Conservation (phyloP, 75 land plant genomes). For the Picea glauca region DNA sequence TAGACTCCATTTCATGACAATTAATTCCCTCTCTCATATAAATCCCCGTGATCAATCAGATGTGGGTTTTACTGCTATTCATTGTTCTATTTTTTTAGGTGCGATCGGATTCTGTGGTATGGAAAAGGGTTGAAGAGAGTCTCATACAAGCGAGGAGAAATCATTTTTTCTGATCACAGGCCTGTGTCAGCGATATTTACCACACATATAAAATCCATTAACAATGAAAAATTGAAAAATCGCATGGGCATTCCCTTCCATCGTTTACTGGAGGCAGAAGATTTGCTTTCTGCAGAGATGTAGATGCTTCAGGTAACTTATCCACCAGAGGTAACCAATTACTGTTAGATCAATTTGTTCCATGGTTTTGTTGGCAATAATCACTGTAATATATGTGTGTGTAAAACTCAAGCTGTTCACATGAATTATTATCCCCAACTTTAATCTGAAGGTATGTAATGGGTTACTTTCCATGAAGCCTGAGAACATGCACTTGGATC, state of each 20-base stretch:
- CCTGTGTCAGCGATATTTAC: constrained; percentile 57
- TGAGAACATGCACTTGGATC: too few relatives aligned
- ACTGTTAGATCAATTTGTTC: too few relatives aligned
- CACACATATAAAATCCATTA: constrained; percentile 30
- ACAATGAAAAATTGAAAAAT: neutral
- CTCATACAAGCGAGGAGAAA: constrained; percentile 46
- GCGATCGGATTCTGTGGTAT: constrained; percentile 69
- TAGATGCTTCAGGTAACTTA: neutral
- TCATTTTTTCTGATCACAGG: constrained; percentile 62
- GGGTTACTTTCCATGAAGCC: too few relatives aligned
- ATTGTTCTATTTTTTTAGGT: constrained; percentile 28
- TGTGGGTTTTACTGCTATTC: neutral
- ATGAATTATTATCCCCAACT: too few relatives aligned
- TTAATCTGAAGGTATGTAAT: too few relatives aligned
- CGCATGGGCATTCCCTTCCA: neutral
- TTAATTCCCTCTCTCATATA: too few relatives aligned
- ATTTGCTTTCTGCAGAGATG: neutral
- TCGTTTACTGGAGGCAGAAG: neutral
- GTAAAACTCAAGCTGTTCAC: too few relatives aligned
- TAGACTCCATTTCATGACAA: neutral
- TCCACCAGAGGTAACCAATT: neutral
- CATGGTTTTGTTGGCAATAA: too few relatives aligned
- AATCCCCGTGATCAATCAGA: too few relatives aligned
- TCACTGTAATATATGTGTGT: too few relatives aligned
- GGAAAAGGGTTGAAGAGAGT: constrained; percentile 53